Base-by-base conservation (phyloP, 495 filamentous ascomycete species). In the Penicillium mononematosum region DNA sequence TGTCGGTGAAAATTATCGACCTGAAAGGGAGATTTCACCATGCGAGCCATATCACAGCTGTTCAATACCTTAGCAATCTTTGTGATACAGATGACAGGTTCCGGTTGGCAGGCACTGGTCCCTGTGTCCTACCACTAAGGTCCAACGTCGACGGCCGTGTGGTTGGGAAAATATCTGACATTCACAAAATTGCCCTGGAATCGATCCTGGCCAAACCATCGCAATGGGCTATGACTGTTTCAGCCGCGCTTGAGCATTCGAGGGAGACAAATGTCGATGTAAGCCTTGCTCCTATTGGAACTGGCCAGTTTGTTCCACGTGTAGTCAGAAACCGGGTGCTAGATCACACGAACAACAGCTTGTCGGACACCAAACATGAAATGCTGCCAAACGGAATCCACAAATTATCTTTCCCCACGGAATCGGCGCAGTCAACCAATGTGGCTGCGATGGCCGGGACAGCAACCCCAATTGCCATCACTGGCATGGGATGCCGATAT, bases 401-500 rank as follows among this genome's bases (percentile, higher is more conserved):
- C 43, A 45, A 5, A 25, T 5, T 22, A 17, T 24, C 11, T 8
- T 4, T 3, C 22, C 6, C 5, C 0, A 16, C 22, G 6, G 10
- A 6, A 25, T 24, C 43, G 10, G 4, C 0, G 2, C 22, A 0
- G 0, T 5, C 11, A 12, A 45, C 2, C 12, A 27, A 25, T 3
- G 0, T 14, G 24, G 43, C 24, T 7, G 3, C 22, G 1, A 45
- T 16, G 11, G 29, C 7, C 43, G 11, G 5, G 14, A 22, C 32
- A n/a, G 47, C 16, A 25, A 29, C 24, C 16, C 50, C 58, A 7
- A 64, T 80, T 22, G 77, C 77, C 2, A 61, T 79, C 24, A 64
- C 75, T 39, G 77, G 77, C 14, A 75, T 79, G 73, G 72, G 72
- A 1, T 75, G 75, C 52, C 61, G 67, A 16, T 68, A 72, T 43